Evolutionary conservation across 441 rosid species (phyloP).

Genomic region (Daphne laureola): DNA sequence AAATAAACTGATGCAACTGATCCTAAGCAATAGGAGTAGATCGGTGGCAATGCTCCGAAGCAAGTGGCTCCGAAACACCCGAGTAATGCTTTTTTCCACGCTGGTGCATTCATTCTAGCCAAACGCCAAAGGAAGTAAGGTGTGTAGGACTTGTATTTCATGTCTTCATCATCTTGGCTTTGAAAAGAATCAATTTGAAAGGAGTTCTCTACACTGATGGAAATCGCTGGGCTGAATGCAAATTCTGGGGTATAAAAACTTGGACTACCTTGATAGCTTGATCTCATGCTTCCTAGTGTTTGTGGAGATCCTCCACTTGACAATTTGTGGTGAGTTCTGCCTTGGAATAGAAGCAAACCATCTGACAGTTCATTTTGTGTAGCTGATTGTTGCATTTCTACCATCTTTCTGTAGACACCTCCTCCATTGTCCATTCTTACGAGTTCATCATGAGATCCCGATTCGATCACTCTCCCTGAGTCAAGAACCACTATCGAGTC

Average conservation of each 20-base stretch:
- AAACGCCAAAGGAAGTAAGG: constrained; percentile 22
- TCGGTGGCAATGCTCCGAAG: constrained; percentile 28
- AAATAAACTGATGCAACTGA: constrained; percentile 31
- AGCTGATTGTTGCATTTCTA: constrained; percentile 24
- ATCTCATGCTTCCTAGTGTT: constrained; percentile 10
- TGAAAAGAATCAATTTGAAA: constrained; percentile 9
- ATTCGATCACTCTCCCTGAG: constrained; percentile 31
- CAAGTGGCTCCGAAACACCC: constrained; percentile 32
- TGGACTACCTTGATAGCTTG: constrained; percentile 21
- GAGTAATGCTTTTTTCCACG: constrained; percentile 29
- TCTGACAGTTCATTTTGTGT: constrained; percentile 14
- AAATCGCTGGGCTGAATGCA: constrained; percentile 20
- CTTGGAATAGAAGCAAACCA: constrained; percentile 6
- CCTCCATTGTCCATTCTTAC: constrained; percentile 24
- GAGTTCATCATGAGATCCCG: constrained; percentile 33
- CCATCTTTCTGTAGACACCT: constrained; percentile 29
- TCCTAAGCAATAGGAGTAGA: constrained; percentile 32
- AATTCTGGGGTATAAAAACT: constrained; percentile 11
- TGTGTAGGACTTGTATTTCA: constrained; percentile 7
- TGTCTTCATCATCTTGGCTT: constrained; percentile 6
- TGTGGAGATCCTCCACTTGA: constrained; percentile 11
- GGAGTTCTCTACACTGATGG: constrained; percentile 18
- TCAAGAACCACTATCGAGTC: constrained; percentile 27
- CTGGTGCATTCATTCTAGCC: constrained; percentile 28
- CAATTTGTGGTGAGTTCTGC: constrained; percentile 3